Evolutionary conservation across 208 protist species (phyloP).

Genomic region (Leishmania major): DNA sequence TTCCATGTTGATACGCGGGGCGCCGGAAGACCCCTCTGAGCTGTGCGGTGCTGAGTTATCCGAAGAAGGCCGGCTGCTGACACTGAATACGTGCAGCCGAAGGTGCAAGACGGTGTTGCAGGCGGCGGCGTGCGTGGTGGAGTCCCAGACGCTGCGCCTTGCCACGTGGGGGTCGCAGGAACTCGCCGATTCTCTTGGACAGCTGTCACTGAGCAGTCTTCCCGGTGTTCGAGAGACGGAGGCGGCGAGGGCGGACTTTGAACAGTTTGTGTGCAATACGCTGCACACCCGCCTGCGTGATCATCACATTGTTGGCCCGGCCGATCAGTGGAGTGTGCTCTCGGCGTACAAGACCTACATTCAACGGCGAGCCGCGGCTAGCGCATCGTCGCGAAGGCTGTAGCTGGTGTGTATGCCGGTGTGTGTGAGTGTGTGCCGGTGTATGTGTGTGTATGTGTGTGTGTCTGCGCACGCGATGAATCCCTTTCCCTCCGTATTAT

Average conservation of each 20-base stretch:
- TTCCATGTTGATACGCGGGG: constrained; percentile 54
- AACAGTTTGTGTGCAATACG: constrained; percentile 14
- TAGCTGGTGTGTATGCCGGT: not conserved
- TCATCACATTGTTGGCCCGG: constrained; percentile 5
- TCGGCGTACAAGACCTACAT: constrained; percentile 17
- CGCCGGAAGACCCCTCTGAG: constrained; percentile 18
- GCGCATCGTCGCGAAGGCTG: not conserved
- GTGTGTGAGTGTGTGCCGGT: not conserved
- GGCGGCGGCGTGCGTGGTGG: constrained; percentile 29
- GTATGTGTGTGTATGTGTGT: not conserved
- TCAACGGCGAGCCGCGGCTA: not conserved
- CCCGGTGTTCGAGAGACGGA: not conserved
- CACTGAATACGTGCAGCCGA: constrained; percentile 20
- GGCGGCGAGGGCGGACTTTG: constrained; percentile 1
- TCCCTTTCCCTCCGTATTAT: not conserved
- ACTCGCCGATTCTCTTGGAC: constrained; percentile 24
- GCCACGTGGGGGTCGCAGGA: constrained; percentile 26
- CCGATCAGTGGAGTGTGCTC: constrained; percentile 14
- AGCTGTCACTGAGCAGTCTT: constrained; percentile 10
- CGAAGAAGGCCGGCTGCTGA: constrained; percentile 29
- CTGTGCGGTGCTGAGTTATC: constrained; percentile 18
- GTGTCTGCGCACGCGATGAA: not conserved
- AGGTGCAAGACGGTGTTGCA: constrained; percentile 10
- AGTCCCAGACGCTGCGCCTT: constrained; percentile 14
- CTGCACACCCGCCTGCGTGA: constrained; percentile 10